A percentile compares a stretch with the other conserved stretches of the same genome.
These are phyloP conservation scores for Penicillium sp. DNA, from an alignment of 2,329 filamentous ascomycete genomes.

Conservation along the genomic window DNA sequence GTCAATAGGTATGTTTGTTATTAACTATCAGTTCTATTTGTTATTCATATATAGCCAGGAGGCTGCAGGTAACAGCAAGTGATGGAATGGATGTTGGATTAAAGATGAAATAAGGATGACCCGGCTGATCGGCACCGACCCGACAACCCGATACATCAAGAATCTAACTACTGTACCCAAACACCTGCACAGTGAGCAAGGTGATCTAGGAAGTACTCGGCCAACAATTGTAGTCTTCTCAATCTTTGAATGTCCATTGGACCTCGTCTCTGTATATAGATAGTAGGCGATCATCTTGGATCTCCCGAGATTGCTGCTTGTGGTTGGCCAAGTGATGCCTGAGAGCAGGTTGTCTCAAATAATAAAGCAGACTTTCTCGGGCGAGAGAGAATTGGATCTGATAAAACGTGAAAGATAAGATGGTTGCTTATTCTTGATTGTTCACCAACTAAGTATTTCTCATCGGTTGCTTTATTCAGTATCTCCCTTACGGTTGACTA, in stretches of 20 bases:
- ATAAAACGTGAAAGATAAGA: neutral
- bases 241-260: neutral
- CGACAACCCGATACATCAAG: neutral
- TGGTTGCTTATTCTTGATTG: neutral
- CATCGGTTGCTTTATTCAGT: neutral
- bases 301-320: neutral
- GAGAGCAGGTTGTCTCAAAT: neutral
- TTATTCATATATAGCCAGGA: neutral
- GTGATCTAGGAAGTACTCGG: constrained; percentile 18
- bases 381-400: constrained; percentile 1
- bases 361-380: neutral
- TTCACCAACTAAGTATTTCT: neutral
- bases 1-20: neutral
- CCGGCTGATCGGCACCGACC: constrained; percentile 2
- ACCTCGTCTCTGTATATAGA: neutral
- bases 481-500: too few relatives aligned
- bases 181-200: neutral
- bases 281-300: neutral
- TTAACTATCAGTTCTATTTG: neutral
- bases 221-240: constrained; percentile 16
- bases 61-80: neutral
- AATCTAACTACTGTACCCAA: neutral
- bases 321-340: neutral
- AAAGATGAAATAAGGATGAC: neutral
- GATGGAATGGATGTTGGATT: constrained; percentile 4